Conservation (phyloP, 257 asterid genomes). For the Oldenlandia corymbosa region DNA sequence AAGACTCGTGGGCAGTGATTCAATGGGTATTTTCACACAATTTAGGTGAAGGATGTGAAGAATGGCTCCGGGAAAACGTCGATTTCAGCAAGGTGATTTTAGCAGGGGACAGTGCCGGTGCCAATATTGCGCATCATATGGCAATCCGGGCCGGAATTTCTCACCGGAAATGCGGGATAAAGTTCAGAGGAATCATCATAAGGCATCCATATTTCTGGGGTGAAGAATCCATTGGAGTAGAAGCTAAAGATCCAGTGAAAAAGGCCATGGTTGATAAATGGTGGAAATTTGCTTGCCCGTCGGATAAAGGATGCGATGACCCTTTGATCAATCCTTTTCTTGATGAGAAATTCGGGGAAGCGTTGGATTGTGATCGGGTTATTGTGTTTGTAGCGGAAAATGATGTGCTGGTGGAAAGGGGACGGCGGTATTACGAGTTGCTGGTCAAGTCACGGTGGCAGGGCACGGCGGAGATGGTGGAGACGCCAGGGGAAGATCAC, state of each 20-base stretch:
- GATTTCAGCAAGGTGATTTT: conserved; percentile 45
- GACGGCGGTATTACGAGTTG: conserved; percentile 34
- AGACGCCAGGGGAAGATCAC: conserved; percentile 61
- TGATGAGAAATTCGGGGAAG: conserved; percentile 25
- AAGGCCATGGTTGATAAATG: conserved; percentile 60
- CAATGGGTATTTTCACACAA: conserved; percentile 37
- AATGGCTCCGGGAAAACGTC: conserved; percentile 39
- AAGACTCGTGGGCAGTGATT: conserved; percentile 59
- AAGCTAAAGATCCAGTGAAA: conserved; percentile 37
- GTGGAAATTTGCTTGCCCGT: conserved; percentile 66
- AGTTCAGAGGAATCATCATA: conserved; percentile 39
- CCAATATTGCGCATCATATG: conserved; percentile 60
- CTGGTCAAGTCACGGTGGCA: conserved; percentile 40
- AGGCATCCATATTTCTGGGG: conserved; percentile 82
- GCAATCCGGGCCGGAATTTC: conserved; percentile 28
- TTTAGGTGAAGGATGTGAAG: conserved; percentile 13
- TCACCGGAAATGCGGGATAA: conserved; percentile 7
- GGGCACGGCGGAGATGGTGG: conserved; percentile 44
- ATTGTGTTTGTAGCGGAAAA: conserved; percentile 59
- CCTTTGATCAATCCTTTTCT: conserved; percentile 62
- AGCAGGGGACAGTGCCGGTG: conserved; percentile 88
- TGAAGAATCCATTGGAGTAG: conserved; percentile 50
- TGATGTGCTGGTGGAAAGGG: conserved; percentile 67
- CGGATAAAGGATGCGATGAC: conserved; percentile 52
- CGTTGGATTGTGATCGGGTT: conserved; percentile 29